A percentile compares a stretch with the other conserved stretches of the same genome.
Conservation (phyloP, 306 rosid species). For the Delonix regia region DNA sequence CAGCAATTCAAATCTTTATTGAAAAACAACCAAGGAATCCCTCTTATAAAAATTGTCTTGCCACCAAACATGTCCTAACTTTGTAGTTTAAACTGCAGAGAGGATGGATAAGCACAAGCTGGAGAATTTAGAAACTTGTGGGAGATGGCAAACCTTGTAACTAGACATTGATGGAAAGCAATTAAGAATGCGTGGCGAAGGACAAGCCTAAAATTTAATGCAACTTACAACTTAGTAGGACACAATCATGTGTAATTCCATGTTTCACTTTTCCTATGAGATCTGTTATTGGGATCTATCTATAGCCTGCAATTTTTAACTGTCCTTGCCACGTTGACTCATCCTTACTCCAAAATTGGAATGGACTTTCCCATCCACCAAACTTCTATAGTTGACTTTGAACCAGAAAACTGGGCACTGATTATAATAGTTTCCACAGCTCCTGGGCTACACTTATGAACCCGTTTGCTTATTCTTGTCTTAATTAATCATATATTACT, state of each 20-base stretch:
- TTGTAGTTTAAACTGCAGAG: too few relatives aligned
- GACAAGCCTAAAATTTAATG: background rate
- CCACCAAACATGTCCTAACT: too few relatives aligned
- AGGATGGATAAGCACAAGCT: too few relatives aligned
- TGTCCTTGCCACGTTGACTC: background rate
- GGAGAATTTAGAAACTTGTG: too few relatives aligned
- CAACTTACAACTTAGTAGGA: background rate
- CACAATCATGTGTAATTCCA: slow-evolving; percentile 3
- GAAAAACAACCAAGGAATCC: too few relatives aligned
- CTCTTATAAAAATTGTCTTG: too few relatives aligned
- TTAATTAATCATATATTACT: background rate
- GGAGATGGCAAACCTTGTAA: too few relatives aligned
- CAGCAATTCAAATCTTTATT: too few relatives aligned
- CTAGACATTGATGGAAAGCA: too few relatives aligned
- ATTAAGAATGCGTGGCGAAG: background rate
- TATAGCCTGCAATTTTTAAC: slow-evolving; percentile 4
- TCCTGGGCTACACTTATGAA: too few relatives aligned
- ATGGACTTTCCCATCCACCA: slow-evolving; percentile 1
- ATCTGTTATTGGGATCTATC: slow-evolving; percentile 41
- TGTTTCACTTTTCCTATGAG: background rate
- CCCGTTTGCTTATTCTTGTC: too few relatives aligned
- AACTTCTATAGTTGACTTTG: background rate
- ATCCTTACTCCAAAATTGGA: background rate
- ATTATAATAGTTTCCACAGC: background rate
- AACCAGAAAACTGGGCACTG: background rate